Conservation (phyloP, 192 early-diverging fungal genomes). For the Phycomyces blakesleeanus region DNA sequence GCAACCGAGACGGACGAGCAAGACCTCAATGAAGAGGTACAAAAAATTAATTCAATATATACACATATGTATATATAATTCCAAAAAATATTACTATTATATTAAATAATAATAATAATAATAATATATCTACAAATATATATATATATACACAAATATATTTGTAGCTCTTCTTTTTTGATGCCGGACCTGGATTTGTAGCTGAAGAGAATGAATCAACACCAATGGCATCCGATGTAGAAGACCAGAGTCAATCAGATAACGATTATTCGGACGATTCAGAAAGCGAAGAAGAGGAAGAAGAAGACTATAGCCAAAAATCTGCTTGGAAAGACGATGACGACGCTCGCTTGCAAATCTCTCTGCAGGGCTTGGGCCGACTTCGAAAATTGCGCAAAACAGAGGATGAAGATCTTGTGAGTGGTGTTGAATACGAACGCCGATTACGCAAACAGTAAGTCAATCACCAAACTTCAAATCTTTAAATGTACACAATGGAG, state of each 20-base stretch:
- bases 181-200: slow-evolving; percentile 26
- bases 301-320: slow-evolving; percentile 21
- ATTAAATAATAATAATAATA: too few species aligned
- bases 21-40: neutral
- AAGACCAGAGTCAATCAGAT: slow-evolving; percentile 39
- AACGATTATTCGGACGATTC: slow-evolving; percentile 36
- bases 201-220: slow-evolving; percentile 25
- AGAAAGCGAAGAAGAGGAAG: slow-evolving; percentile 13
- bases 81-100: too few species aligned
- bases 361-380: slow-evolving; percentile 60
- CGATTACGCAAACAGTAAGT: slow-evolving; percentile 79
- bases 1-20: neutral
- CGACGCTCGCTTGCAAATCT: slow-evolving; percentile 65
- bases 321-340: slow-evolving; percentile 83
- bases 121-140: too few species aligned
- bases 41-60: too few species aligned
- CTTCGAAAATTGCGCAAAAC: slow-evolving; percentile 74
- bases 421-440: slow-evolving; percentile 77
- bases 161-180: slow-evolving; percentile 34
- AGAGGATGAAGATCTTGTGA: slow-evolving; percentile 72
- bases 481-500: too few species aligned
- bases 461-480: too few species aligned
- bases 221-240: slow-evolving; percentile 36
- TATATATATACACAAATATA: too few species aligned
- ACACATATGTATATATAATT: too few species aligned